Evolutionary conservation across 805 yeast genomes (phyloP).

Genomic region (Cyberlindnera americana): DNA sequence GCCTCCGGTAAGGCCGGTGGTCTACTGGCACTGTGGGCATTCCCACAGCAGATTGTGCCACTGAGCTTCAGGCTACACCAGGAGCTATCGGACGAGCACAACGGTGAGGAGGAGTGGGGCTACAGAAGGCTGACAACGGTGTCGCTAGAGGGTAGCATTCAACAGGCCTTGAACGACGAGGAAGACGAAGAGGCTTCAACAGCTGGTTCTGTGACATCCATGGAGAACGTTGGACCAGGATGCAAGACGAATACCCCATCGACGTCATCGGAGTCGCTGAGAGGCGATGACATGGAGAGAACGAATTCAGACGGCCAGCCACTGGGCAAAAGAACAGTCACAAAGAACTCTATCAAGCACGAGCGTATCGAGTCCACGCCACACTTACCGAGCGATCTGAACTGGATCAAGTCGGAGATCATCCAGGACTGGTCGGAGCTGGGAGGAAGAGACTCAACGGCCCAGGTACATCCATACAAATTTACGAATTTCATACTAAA

Average conservation of each 20-base stretch:
- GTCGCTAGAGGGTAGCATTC: slow-evolving; percentile 79
- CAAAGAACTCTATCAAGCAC: slow-evolving; percentile 32
- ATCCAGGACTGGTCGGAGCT: slow-evolving; percentile 72
- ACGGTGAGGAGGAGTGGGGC: slow-evolving; percentile 91
- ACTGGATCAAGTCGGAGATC: slow-evolving; percentile 68
- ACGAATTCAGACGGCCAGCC: slow-evolving; percentile 21
- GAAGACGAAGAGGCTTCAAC: slow-evolving; percentile 18
- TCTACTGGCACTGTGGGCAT: slow-evolving; percentile 90
- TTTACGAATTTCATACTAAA: slow-evolving; percentile 82
- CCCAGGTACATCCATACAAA: slow-evolving; percentile 94
- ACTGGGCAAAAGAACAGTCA: slow-evolving; percentile 32
- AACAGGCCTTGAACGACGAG: slow-evolving; percentile 24
- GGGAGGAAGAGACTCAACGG: slow-evolving; percentile 86
- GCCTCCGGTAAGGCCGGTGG: slow-evolving; percentile 99
- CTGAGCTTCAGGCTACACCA: slow-evolving; percentile 83
- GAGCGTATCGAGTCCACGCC: slow-evolving; percentile 19
- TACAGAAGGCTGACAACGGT: slow-evolving; percentile 85
- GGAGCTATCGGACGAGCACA: slow-evolving; percentile 69
- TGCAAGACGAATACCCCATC: slow-evolving; percentile 19
- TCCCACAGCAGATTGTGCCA: slow-evolving; percentile 92
- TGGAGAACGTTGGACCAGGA: slow-evolving; percentile 16
- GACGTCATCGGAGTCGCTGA: slow-evolving; percentile 14
- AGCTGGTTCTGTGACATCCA: slow-evolving; percentile 3
- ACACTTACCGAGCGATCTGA: slow-evolving; percentile 57
- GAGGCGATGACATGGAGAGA: slow-evolving; percentile 13